These are phyloP conservation scores for Mollisiaceae sp. DNA, from an alignment of 2,329 filamentous ascomycete genomes.

Conservation along the genomic window DNA sequence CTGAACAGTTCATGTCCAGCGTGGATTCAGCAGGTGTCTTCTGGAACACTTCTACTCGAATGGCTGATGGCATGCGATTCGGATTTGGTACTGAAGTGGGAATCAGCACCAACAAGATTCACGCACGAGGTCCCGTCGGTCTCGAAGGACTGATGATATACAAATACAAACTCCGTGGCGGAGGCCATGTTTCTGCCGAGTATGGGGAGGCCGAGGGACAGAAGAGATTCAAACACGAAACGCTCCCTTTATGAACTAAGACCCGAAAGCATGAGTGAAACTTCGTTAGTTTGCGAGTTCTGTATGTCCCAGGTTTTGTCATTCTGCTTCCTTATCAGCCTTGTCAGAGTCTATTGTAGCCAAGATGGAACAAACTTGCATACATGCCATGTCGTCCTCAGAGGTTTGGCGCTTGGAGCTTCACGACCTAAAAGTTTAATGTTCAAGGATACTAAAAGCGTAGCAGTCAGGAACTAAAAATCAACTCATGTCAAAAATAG, in stretches of 20 bases:
- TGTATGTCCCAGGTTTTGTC: too few species aligned
- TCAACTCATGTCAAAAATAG: not conserved
- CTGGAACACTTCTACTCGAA: conserved; percentile 94
- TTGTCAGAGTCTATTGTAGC: not conserved
- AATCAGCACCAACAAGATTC: conserved; percentile 98
- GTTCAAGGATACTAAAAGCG: not conserved
- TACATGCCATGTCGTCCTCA: not conserved
- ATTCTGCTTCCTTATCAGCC: too few species aligned
- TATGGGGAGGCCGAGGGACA: conserved; percentile 71
- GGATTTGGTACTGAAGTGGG: conserved; percentile 98
- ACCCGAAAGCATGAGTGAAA: too few species aligned
- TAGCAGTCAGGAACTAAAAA: not conserved
- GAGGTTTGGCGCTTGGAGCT: not conserved
- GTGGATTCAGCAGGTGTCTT: conserved; percentile 93
- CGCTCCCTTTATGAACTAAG: conserved; percentile 35
- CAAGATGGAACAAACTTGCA: not conserved
- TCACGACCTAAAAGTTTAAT: not conserved
- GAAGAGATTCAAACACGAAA: conserved; percentile 64
- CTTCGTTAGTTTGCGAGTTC: too few species aligned
- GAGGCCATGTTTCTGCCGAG: conserved; percentile 78
- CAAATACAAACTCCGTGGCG: conserved; percentile 88
- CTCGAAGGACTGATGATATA: conserved; percentile 96
- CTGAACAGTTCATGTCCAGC: conserved; percentile 81
- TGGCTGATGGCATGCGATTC: conserved; percentile 96
- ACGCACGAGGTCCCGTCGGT: conserved; percentile 90